These are phyloP conservation scores for Globisporangium okanoganense DNA, from an alignment of 352 stramenopile genomes.

Conservation along the genomic window DNA sequence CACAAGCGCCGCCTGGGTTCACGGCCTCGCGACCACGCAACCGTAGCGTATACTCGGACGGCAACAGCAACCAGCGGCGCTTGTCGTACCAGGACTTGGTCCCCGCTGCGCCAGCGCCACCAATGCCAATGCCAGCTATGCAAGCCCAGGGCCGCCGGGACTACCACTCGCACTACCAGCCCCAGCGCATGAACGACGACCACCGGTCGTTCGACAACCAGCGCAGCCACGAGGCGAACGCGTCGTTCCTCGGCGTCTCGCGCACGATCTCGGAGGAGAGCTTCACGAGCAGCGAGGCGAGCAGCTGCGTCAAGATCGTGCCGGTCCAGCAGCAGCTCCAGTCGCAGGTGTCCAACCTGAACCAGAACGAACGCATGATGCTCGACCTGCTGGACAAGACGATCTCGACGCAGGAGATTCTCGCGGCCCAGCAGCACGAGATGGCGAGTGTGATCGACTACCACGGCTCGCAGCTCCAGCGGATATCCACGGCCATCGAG, in stretches of 20 bases:
- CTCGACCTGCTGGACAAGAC: constrained; percentile 74
- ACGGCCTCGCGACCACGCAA: neutral
- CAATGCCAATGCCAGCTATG: neutral
- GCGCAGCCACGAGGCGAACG: constrained; percentile 14
- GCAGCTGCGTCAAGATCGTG: constrained; percentile 23
- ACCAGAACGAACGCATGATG: constrained; percentile 70
- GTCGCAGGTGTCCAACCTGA: constrained; percentile 31
- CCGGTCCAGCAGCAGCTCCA: constrained; percentile 20
- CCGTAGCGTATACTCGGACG: constrained; percentile 7
- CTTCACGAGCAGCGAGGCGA: constrained; percentile 13
- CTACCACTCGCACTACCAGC: neutral
- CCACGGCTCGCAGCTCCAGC: constrained; percentile 56
- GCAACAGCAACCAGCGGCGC: constrained; percentile 4
- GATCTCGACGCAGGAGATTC: constrained; percentile 72
- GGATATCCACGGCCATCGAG: constrained; percentile 65
- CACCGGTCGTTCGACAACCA: constrained; percentile 14
- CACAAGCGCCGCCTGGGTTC: neutral
- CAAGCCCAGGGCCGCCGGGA: neutral
- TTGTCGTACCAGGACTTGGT: constrained; percentile 2
- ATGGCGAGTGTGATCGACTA: constrained; percentile 67
- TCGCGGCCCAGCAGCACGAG: constrained; percentile 68
- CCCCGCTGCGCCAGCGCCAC: neutral
- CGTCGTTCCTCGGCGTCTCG: constrained; percentile 11
- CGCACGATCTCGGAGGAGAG: constrained; percentile 19
- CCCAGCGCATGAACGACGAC: neutral